Percentiles rank a stretch among this genome's conserved stretches.
These are phyloP conservation scores for Mercurialis annua DNA, from an alignment of 345 rosid genomes.

Conservation along the genomic window DNA sequence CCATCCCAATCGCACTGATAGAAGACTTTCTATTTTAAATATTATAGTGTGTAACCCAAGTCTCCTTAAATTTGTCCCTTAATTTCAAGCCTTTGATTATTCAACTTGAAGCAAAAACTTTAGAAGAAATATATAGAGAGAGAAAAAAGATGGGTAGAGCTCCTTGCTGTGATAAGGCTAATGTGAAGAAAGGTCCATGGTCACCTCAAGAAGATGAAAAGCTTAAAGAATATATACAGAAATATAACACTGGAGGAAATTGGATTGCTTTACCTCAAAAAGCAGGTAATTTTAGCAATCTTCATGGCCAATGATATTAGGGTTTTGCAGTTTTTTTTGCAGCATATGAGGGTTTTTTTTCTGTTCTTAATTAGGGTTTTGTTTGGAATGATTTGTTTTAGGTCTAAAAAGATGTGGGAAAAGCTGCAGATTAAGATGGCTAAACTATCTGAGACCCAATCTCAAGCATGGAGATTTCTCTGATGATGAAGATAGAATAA, in stretches of 20 bases:
- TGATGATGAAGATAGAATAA: constrained; percentile 33
- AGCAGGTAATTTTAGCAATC: constrained; percentile 20
- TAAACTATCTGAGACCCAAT: constrained; percentile 35
- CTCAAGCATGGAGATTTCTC: constrained; percentile 35
- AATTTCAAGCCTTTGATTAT: not conserved
- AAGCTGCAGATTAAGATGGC: constrained; percentile 38
- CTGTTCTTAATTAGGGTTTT: not conserved
- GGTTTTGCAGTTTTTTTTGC: not conserved
- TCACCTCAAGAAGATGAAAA: constrained; percentile 32
- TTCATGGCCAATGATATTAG: not conserved
- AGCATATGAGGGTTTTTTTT: not conserved
- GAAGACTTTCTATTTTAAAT: too few relatives aligned
- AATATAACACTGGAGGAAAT: constrained; percentile 25
- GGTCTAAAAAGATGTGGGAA: constrained; percentile 37
- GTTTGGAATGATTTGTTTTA: not conserved
- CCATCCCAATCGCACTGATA: too few relatives aligned
- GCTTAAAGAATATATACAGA: constrained; percentile 29
- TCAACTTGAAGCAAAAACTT: not conserved
- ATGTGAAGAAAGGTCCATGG: constrained; percentile 36
- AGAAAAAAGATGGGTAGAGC: constrained; percentile 34
- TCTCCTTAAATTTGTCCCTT: not conserved
- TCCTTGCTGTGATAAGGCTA: constrained; percentile 32
- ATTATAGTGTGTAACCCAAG: not conserved
- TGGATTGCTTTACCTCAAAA: constrained; percentile 35
- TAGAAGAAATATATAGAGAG: not conserved